Conservation (phyloP, 2,329 filamentous ascomycete genomes). For the Ophidiomyces ophidiicola region DNA sequence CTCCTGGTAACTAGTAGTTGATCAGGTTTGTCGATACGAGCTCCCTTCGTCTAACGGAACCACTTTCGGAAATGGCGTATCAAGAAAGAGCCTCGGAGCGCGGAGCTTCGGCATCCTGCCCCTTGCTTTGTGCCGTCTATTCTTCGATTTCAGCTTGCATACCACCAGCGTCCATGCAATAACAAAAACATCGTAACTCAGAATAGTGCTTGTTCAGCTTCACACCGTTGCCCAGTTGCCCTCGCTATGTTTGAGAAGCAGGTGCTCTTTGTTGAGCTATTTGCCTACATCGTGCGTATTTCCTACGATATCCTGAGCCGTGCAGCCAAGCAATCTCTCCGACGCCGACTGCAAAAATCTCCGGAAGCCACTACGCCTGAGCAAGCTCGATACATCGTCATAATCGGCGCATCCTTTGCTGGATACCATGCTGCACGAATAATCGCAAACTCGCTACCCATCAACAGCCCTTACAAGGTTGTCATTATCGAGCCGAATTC, state of each 20-base stretch:
- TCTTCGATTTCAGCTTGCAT: too few species aligned
- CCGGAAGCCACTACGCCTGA: not conserved
- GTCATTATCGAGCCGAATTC: conserved; percentile 48
- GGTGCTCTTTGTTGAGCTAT: conserved; percentile 7
- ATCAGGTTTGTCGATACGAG: not conserved
- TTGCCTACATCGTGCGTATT: conserved; percentile 3
- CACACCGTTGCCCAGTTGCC: too few species aligned
- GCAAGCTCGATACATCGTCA: conserved; percentile 28
- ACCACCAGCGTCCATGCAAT: too few species aligned
- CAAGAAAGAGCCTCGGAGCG: too few species aligned
- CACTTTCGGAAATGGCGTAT: not conserved
- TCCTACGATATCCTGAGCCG: conserved; percentile 7
- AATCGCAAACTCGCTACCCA: conserved; percentile 22
- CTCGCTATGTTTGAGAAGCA: conserved; percentile 6
- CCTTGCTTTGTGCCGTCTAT: too few species aligned
- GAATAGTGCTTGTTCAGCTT: too few species aligned
- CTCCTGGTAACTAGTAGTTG: too few species aligned
- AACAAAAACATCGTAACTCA: too few species aligned
- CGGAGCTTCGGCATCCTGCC: too few species aligned
- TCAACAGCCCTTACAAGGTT: conserved; percentile 38
- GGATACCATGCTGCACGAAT: conserved; percentile 41
- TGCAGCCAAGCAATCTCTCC: not conserved
- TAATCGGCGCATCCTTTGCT: conserved; percentile 48
- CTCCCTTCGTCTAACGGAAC: not conserved
- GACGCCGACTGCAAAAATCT: not conserved